Evolutionary conservation across 1,284 basidiomycete genomes (phyloP).

Genomic region (Ustilago cynodontis): DNA sequence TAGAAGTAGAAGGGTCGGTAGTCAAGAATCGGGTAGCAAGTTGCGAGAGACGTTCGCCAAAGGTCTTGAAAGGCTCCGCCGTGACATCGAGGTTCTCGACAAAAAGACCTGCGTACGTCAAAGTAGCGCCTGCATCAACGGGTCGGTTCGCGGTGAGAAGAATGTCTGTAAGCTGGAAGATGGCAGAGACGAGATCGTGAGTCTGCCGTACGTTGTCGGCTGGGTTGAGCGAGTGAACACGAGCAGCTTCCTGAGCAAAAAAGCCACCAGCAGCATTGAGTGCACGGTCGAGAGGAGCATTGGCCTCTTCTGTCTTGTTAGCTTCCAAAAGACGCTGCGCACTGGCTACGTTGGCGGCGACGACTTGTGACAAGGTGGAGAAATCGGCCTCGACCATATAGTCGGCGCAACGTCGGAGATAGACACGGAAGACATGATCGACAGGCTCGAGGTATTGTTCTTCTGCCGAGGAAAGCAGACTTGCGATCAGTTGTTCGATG

Average conservation of each 20-base stretch:
- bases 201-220: slow-evolving; percentile 1
- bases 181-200: slow-evolving; percentile 6
- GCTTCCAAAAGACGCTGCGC: slow-evolving; percentile 36
- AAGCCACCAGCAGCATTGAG: slow-evolving; percentile 27
- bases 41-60: slow-evolving; percentile 22
- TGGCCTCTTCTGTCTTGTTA: slow-evolving; percentile 32
- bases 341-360: slow-evolving; percentile 51
- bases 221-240: slow-evolving; percentile 6
- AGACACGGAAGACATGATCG: slow-evolving; percentile 29
- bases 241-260: slow-evolving; percentile 14
- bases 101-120: slow-evolving; percentile 41
- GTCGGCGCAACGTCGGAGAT: slow-evolving; percentile 14
- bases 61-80: not conserved
- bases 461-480: slow-evolving; percentile 12
- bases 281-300: slow-evolving; percentile 42
- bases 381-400: not conserved
- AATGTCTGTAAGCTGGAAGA: slow-evolving; percentile 28
- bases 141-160: slow-evolving; percentile 26
- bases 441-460: slow-evolving; percentile 28
- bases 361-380: slow-evolving; percentile 8
- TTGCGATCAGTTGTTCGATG: slow-evolving; percentile 31
- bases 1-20: slow-evolving; percentile 8
- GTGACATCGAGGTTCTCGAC: slow-evolving; percentile 22
- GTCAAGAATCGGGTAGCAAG: slow-evolving; percentile 29
- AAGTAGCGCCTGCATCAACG: slow-evolving; percentile 42